Conservation (phyloP, 2,329 filamentous ascomycete species). For the Didymella pomorum region DNA sequence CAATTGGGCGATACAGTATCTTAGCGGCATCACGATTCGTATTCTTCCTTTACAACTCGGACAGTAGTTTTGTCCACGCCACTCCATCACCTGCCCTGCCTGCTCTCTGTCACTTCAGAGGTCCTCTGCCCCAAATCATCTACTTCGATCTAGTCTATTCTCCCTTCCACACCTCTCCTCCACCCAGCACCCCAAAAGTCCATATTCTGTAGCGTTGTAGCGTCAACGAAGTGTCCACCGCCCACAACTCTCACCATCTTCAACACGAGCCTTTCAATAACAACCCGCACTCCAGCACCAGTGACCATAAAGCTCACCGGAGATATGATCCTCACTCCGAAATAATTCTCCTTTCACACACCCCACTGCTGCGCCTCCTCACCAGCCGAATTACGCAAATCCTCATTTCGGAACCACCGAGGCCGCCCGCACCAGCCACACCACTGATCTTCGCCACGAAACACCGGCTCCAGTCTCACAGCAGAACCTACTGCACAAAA, state of each 20-base stretch:
- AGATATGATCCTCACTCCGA: neutral
- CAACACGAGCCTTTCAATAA: too few species aligned
- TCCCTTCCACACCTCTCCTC: neutral
- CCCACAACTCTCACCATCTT: neutral
- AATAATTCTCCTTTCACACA: neutral
- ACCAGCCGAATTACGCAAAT: conserved; percentile 4
- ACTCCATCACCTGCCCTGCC: conserved; percentile 17
- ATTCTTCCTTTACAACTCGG: conserved; percentile 15
- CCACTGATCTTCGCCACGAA: conserved; percentile 7
- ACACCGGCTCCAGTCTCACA: neutral
- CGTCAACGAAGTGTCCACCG: conserved; percentile 8
- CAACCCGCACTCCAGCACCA: neutral
- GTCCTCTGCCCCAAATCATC: neutral
- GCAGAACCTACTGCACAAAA: neutral
- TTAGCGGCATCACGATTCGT: conserved; percentile 23
- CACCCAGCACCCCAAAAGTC: conserved; percentile 13
- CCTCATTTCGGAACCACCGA: conserved; percentile 17
- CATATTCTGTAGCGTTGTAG: conserved; percentile 14
- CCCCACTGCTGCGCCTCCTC: conserved; percentile 4
- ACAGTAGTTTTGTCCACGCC: conserved; percentile 24
- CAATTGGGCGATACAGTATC: conserved; percentile 24
- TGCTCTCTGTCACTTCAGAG: neutral
- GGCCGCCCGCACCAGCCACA: conserved; percentile 15
- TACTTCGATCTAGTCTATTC: conserved; percentile 5
- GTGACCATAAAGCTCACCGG: neutral